phyloP scores from a whole-genome alignment of 257 asterid species.

The Solanum megistacrolobum region DNA sequence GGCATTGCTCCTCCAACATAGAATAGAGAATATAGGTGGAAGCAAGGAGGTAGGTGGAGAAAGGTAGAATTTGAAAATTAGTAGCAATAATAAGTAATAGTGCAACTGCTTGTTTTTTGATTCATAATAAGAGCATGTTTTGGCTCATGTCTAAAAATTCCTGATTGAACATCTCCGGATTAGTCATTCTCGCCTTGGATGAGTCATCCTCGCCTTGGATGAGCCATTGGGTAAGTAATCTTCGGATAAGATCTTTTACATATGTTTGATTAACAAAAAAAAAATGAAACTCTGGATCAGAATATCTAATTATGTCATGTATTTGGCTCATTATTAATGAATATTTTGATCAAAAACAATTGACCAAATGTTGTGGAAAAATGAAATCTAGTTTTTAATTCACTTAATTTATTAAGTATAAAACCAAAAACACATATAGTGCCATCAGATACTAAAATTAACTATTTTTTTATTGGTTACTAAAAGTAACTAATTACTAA shows the following conservation, averaged over 20 bases:
- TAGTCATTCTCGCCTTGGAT: background rate
- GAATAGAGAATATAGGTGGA: background rate
- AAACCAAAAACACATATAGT: background rate
- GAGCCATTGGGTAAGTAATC: background rate
- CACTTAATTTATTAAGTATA: background rate
- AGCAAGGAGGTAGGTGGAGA: background rate
- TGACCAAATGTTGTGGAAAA: background rate
- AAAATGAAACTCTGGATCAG: background rate
- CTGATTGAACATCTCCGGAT: background rate
- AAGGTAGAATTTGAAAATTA: background rate
- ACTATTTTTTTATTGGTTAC: background rate
- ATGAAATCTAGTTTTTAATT: background rate
- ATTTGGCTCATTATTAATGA: background rate
- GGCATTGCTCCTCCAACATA: background rate
- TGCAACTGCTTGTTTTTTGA: background rate
- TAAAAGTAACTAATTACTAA: background rate
- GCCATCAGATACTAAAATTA: background rate
- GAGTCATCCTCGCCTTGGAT: background rate
- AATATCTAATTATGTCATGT: background rate
- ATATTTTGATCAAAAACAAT: background rate
- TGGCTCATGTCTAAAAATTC: background rate
- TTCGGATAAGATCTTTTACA: background rate
- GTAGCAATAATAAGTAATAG: background rate
- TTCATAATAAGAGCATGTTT: background rate
- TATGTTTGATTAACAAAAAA: background rate